Percentiles rank a stretch among this genome's conserved stretches.
Evolutionary conservation across 352 stramenopile genomes (phyloP).

Genomic region (Nothophytophthora sp.): DNA sequence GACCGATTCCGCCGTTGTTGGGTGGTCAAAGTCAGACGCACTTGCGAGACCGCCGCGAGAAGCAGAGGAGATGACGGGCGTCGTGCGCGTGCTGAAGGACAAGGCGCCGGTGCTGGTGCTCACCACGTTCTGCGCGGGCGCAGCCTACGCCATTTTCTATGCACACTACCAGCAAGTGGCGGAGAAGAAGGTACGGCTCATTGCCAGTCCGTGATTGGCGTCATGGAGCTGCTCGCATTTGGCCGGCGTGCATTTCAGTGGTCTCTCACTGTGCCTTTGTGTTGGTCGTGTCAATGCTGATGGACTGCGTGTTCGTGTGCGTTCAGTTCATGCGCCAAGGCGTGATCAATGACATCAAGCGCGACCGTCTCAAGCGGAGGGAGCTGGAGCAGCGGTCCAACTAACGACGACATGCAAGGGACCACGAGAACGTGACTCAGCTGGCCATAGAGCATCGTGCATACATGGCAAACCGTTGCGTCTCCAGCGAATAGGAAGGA

Average conservation of each 20-base stretch:
- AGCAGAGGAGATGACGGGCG: slow-evolving; percentile 10
- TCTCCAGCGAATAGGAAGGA: too few species aligned
- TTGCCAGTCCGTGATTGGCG: background rate
- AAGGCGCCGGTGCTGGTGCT: slow-evolving; percentile 60
- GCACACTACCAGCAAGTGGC: slow-evolving; percentile 75
- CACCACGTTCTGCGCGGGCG: slow-evolving; percentile 34
- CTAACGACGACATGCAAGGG: slow-evolving; percentile 7
- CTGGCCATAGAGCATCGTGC: too few species aligned
- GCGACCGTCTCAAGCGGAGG: slow-evolving; percentile 55
- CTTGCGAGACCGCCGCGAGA: slow-evolving; percentile 3
- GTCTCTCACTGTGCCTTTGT: background rate
- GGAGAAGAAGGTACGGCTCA: slow-evolving; percentile 63
- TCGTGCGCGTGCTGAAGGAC: slow-evolving; percentile 30
- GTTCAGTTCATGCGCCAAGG: slow-evolving; percentile 64
- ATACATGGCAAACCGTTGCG: too few species aligned
- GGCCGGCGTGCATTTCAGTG: too few species aligned
- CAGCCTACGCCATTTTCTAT: slow-evolving; percentile 70
- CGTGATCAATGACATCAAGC: slow-evolving; percentile 83
- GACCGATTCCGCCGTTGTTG: background rate
- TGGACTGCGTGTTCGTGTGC: background rate
- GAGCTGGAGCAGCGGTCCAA: slow-evolving; percentile 44
- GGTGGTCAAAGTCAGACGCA: background rate
- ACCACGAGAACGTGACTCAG: too few species aligned
- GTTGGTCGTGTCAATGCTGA: background rate
- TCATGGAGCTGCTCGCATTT: background rate